These are phyloP conservation scores for Ceratocystis eucalypticola DNA, from an alignment of 2,329 filamentous ascomycete genomes.

Conservation along the genomic window DNA sequence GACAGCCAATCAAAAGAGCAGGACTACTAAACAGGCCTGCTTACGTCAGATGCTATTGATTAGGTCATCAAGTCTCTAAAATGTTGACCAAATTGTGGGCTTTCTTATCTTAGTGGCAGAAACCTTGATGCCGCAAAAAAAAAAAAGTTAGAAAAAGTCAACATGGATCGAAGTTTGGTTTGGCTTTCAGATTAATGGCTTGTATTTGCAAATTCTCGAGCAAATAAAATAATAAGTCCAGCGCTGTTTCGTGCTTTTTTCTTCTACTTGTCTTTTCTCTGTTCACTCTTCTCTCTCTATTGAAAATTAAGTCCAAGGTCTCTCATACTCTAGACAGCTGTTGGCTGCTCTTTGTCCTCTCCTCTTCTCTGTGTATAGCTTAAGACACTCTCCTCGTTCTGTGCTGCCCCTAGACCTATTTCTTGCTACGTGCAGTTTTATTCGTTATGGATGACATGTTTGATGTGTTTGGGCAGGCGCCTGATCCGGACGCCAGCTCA, in stretches of 20 bases:
- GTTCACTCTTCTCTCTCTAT: too few species aligned
- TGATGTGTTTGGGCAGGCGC: conserved; percentile 62
- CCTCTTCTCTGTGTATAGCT: neutral
- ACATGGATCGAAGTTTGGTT: neutral
- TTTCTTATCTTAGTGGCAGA: conserved; percentile 4
- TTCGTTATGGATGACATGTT: conserved; percentile 62
- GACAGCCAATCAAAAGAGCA: conserved; percentile 6
- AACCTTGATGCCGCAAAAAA: conserved; percentile 12
- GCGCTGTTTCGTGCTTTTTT: neutral
- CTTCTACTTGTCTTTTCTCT: neutral
- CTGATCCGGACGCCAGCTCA: conserved; percentile 31
- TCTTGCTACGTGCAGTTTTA: neutral
- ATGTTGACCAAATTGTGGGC: neutral
- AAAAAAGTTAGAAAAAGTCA: conserved; percentile 12
- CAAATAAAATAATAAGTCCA: too few species aligned
- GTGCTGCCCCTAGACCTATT: neutral
- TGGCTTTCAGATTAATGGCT: neutral
- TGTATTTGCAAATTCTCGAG: neutral
- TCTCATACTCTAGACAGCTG: too few species aligned
- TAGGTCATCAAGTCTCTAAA: neutral
- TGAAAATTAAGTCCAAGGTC: too few species aligned
- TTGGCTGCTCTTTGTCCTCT: too few species aligned
- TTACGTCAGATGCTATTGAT: neutral
- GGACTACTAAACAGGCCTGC: neutral
- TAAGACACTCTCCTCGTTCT: neutral